These are phyloP conservation scores for Silene latifolia DNA, from an alignment of 148 eudicot genomes.

Conservation along the genomic window DNA sequence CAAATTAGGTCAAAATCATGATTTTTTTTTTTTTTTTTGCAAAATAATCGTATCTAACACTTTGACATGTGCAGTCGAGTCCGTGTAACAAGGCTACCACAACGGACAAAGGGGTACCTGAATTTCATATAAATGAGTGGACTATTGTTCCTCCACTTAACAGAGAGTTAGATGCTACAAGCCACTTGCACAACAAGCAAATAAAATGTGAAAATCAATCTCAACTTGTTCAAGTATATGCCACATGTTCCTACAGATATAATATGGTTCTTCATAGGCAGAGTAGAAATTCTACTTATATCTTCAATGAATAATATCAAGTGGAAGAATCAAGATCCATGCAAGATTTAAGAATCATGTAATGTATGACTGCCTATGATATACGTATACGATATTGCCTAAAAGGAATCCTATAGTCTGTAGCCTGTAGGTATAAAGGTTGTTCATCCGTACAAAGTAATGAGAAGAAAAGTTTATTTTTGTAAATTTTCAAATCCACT, in stretches of 20 bases:
- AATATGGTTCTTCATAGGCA: conserved; percentile 9
- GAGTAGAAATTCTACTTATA: conserved; percentile 23
- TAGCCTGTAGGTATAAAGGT: conserved; percentile 7
- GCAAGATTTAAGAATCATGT: conserved; percentile 25
- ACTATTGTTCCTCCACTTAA: conserved; percentile 33
- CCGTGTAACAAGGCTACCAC: background rate
- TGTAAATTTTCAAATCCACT: conserved; percentile 19
- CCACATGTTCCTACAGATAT: conserved; percentile 27
- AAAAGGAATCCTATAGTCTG: conserved; percentile 16
- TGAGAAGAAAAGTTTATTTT: conserved; percentile 9
- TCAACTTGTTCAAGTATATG: conserved; percentile 35
- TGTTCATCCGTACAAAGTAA: conserved; percentile 29
- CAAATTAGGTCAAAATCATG: background rate
- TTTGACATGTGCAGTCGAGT: background rate
- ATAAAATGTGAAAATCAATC: conserved; percentile 18
- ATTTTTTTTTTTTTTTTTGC: too few species aligned
- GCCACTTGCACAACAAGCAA: conserved; percentile 31
- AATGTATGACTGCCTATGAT: conserved; percentile 25
- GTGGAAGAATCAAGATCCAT: conserved; percentile 47
- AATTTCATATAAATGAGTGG: conserved; percentile 20
- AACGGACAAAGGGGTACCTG: conserved; percentile 7
- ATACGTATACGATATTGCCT: conserved; percentile 16
- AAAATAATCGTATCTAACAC: background rate
- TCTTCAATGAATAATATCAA: conserved; percentile 32
- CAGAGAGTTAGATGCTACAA: conserved; percentile 34